Conservation (phyloP, 441 rosid genomes). For the California macrophylla region DNA sequence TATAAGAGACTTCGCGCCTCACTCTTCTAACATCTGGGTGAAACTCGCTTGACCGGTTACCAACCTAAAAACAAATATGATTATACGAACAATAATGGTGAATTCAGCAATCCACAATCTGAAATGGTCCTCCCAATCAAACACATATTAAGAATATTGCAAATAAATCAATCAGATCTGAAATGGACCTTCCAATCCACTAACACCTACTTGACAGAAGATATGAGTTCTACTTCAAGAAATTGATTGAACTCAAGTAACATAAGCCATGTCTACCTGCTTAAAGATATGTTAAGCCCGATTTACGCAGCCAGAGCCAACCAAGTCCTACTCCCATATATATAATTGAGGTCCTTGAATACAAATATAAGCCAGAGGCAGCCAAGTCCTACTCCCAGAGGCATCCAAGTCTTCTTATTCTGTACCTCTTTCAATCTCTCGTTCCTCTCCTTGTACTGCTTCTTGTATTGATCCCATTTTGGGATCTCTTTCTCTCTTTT, state of each 20-base stretch:
- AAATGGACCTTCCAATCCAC: conserved; percentile 4
- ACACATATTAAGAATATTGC: neutral
- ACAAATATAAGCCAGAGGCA: conserved; percentile 2
- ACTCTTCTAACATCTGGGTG: conserved; percentile 97
- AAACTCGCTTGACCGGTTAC: conserved; percentile 96
- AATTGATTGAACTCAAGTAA: neutral
- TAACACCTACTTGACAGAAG: neutral
- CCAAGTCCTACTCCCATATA: neutral
- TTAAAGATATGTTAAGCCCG: neutral
- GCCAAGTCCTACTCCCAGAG: neutral
- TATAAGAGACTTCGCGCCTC: conserved; percentile 93
- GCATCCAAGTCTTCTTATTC: too few species aligned
- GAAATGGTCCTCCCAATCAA: neutral
- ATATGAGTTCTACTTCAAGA: neutral
- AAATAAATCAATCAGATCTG: neutral
- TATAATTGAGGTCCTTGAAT: too few species aligned
- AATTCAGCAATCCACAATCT: neutral
- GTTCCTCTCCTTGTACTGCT: too few species aligned
- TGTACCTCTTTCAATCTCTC: too few species aligned
- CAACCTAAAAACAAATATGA: conserved; percentile 46
- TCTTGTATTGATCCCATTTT: too few species aligned
- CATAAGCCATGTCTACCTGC: neutral
- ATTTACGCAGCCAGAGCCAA: neutral
- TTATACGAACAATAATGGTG: too few species aligned
- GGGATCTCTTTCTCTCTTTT: too few species aligned